Evolutionary conservation across 768 basidiomycete genomes (phyloP), one percentile per base, ranked within the genome.

Genomic region (Mycena vulgaris): DNA sequence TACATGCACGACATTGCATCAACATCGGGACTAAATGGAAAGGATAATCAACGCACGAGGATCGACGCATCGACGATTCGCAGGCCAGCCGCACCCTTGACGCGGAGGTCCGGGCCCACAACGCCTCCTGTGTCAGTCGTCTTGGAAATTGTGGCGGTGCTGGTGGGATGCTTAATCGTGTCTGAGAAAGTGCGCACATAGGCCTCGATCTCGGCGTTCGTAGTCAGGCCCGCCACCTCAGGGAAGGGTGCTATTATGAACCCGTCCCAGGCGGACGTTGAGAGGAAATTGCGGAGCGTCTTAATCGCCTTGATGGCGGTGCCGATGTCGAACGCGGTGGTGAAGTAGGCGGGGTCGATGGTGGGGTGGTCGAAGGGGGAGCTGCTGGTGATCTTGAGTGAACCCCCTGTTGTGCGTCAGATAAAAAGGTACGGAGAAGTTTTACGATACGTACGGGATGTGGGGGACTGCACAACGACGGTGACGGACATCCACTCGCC

Each of bases 31-130:
- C 48, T 5, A 28, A 28, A 27, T n/a, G n/a, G 42, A 35, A 21
- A 9, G 33, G 37, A 57, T 39, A 17, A 57, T 40, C 6, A 35
- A 55, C 52, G 31, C 33, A 55, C 52, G 17, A 74, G 39, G 4
- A 74, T 48, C 31, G 72, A 74, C 2, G 69, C 72, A 35, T 74
- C 72, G 9, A 74, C 69, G 5, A 74, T 40, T 7, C 72, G 28
- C 39, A 74, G 35, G 16, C 66, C 61, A 25, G 19, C 17, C 3
- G 47, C 58, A 2, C 65, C 65, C 51, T 70, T 70, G 47, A 74
- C 65, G 13, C 31, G 11, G 1, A 74, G 62, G 25, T 64, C 40
- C 9, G 65, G 62, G 2, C 62, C 65, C 28, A 74, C 69, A 1
- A 74, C 72, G 13, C 68, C 72, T 0, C 52, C 61, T 30, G 30